Conservation (phyloP, 202 grass and related monocot genomes). For the Eragrostis tef region DNA sequence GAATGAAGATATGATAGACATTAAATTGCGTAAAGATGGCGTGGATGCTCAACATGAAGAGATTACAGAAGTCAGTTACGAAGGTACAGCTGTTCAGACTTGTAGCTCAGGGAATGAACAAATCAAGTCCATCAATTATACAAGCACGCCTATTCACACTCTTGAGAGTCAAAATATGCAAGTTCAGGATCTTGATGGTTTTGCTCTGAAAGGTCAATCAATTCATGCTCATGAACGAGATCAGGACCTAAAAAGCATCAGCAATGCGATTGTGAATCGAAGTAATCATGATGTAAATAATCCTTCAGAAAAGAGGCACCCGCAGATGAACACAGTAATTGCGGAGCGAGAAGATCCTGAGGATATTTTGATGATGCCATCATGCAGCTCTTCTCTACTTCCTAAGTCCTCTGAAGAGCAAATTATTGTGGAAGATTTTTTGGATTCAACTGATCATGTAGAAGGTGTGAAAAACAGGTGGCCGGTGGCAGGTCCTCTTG, state of each 20-base stretch:
- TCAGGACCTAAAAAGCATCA: slow-evolving; percentile 28
- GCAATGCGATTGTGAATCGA: slow-evolving; percentile 11
- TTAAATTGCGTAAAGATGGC: slow-evolving; percentile 38
- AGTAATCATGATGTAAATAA: slow-evolving; percentile 16
- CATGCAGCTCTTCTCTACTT: slow-evolving; percentile 31
- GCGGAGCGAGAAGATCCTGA: slow-evolving; percentile 20
- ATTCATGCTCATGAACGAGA: slow-evolving; percentile 33
- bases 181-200: slow-evolving; percentile 32
- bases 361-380: slow-evolving; percentile 25
- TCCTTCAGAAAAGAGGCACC: slow-evolving; percentile 37
- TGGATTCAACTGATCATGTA: slow-evolving; percentile 42
- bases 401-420: slow-evolving; percentile 33
- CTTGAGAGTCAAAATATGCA: slow-evolving; percentile 4
- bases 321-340: slow-evolving; percentile 30
- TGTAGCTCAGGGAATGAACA: slow-evolving; percentile 5
- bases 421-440: slow-evolving; percentile 29
- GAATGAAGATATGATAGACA: slow-evolving; percentile 42
- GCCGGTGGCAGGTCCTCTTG: slow-evolving; percentile 35
- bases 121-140: slow-evolving; percentile 24
- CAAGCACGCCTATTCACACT: neutral
- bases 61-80: neutral
- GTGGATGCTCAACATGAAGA: slow-evolving; percentile 20
- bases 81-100: slow-evolving; percentile 19
- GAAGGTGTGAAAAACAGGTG: slow-evolving; percentile 43
- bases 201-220: slow-evolving; percentile 30